Base-by-base conservation (phyloP, 768 basidiomycete species). In the Mycena filopes region DNA sequence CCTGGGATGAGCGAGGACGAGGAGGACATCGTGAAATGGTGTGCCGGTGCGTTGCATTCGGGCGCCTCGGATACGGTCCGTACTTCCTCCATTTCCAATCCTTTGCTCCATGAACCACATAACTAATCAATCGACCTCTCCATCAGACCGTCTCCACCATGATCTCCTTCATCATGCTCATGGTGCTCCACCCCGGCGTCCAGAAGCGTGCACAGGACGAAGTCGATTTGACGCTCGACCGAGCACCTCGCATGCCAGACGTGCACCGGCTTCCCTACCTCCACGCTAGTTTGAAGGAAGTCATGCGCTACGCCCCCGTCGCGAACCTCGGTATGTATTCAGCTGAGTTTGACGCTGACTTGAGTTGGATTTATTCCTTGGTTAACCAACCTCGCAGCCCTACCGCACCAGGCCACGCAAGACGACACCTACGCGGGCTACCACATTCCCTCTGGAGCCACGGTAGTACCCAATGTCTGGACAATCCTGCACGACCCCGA, bases 391-490 rank as follows among this genome's bases (percentile, higher is more conserved):
- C 29, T 12, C 38, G 9, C 62, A 84, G 83, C 80, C 29, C 67
- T 84, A 16, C 81, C 82, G 16, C 84, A 84, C 60, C 72, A 73
- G 26, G 77, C 79, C 13, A 77, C 74, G 3, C 70, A 81, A 51
- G 83, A 85, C 18, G 85, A 86, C 58, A 78, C 78, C 16, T 86
- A 85, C 63, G 60, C 69, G 15, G 84, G 81, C 2, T 82, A 81
- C 66, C 69, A 66, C 20, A 82, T 87, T 31, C 86, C 86, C 2
- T 79, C 80, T 49, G 80, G 79, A 13, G 76, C 83, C 2, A 81
- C 81, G 4, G 67, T 85, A 20, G 66, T 85, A n/a, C 77, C 81
- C 4, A 85, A 84, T 54, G 75, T 82, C n/a, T 85, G 83, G 83
- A 78, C 75, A 3, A 77, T 87, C 42, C 72, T 83, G 31, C 79